A percentile compares a stretch with the other conserved stretches of the same genome.
phyloP scores from a whole-genome alignment of 1,284 basidiomycete genomes.

The Polyporus tsugae region DNA sequence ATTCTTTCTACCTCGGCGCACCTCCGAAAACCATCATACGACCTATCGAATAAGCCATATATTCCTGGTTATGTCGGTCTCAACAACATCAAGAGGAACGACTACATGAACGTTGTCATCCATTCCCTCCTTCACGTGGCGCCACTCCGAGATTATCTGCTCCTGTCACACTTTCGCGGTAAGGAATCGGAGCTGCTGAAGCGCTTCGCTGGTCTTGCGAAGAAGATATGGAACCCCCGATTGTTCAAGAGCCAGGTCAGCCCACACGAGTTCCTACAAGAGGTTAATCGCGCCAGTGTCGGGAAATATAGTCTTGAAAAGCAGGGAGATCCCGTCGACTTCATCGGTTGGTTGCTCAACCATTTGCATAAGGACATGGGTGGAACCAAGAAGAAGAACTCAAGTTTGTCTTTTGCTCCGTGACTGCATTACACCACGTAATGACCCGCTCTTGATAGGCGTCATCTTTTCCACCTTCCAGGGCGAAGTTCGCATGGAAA shows the following conservation, averaged over 20 bases:
- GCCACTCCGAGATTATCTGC: constrained; percentile 88
- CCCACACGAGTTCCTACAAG: constrained; percentile 98
- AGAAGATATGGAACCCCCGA: constrained; percentile 95
- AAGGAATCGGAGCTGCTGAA: constrained; percentile 89
- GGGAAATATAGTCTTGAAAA: constrained; percentile 93
- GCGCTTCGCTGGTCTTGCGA: constrained; percentile 85
- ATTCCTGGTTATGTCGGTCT: constrained; percentile 95
- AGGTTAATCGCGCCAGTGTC: constrained; percentile 87
- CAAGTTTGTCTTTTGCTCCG: constrained; percentile 63
- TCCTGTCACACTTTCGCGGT: constrained; percentile 75
- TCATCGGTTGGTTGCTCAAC: constrained; percentile 96
- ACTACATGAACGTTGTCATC: constrained; percentile 97
- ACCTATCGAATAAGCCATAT: constrained; percentile 85
- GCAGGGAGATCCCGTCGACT: constrained; percentile 96
- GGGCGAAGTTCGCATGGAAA: constrained; percentile 92
- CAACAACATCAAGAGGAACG: constrained; percentile 97
- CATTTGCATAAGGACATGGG: constrained; percentile 92
- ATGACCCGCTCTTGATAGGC: constrained; percentile 52
- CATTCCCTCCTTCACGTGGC: constrained; percentile 93
- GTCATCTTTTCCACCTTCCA: constrained; percentile 95
- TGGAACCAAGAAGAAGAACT: constrained; percentile 86
- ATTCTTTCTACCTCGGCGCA: constrained; percentile 66
- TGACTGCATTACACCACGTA: not conserved
- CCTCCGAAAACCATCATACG: constrained; percentile 82
- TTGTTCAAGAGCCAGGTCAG: constrained; percentile 98